Evolutionary conservation across 208 protist species (phyloP), one percentile per base, ranked within the genome.

Genomic region (Sergeia podlipaevii): DNA sequence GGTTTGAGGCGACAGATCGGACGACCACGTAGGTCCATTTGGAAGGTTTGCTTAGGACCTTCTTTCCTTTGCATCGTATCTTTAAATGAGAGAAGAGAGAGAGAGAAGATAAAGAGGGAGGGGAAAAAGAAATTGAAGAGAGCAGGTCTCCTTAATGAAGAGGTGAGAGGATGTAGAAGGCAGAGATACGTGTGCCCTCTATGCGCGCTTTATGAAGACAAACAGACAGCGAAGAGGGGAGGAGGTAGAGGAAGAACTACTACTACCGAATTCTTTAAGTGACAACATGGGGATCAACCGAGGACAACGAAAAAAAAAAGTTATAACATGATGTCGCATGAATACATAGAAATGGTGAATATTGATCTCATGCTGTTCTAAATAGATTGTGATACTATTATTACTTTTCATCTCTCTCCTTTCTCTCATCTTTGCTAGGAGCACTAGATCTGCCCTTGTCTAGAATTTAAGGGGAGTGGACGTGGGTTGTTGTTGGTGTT

Each of bases 1-100:
- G 70, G 59, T 74, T 79, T 44, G 73, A 80, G 47, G 67, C 65
- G 1, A 45, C 56, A 26, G 45, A 30, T 27, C 5, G 42, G 20
- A 70, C 23, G 29, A 44, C 2, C 36, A 43, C 15, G 52, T 13
- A 7, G 32, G 30, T 26, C 30, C 7, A 6, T 17, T 11, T 46
- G n/a, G 17, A 36, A n/a, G n/a, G n/a, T n/a, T 32, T 36, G 13
- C 26, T 36, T 15, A 4, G 6, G 17, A n/a, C 13, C 24, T n/a
- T 47, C 32, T 54, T 23, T 38, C 17, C 43, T 21, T 2, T 4
- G 11, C 48, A 10, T 11, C 27, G 4, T n/a, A 18, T 1, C 37
- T 43, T 1, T 44, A 8, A 30, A 43, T 30, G 6, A 29, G 20
- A 39, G 17, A 29, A 3, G 24, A 29, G 37, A 46, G 23, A 24